Base-by-base conservation (phyloP, 495 filamentous ascomycete genomes). In the Cercophora sp. region DNA sequence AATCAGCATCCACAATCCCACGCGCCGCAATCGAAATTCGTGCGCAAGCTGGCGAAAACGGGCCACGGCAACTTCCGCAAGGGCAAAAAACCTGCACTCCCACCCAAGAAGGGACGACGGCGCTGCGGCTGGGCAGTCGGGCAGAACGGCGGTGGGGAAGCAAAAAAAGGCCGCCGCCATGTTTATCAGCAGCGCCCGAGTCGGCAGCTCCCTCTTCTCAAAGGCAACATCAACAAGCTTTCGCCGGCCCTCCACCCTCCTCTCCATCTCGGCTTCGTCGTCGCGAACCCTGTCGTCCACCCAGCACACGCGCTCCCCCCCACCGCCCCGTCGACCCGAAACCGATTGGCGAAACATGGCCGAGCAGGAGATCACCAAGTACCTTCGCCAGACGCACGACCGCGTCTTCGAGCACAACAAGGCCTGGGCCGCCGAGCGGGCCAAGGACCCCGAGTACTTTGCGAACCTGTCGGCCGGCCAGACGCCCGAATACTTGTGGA, bases 401-500 rank as follows among this genome's bases (percentile, higher is more conserved):
- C 69, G 68, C 35, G 70, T 84, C 49, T 79, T 84, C 45, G 69
- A 78, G 57, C 64, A 70, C 60, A 84, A 84, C 67, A 63, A 60
- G 24, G 62, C 63, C 18, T 84, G 80, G 80, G 81, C 80, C 5
- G 66, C 66, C 34, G 68, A 79, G 60, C 71, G 75, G 56, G 55
- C 63, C 48, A 70, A 71, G 56, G 71, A 82, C 55, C 79, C 80
- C 19, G 73, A 78, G 6, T 82, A 79, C 68, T 83, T 84, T 58
- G 59, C 61, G 24, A 70, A 76, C 50, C 72, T 84, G 19, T 65
- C 67, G 27, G 68, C 70, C 11, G 79, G 79, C 4, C 80, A 84
- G 60, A 68, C 60, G 36, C 80, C 80, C 35, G 74, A 83, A 55
- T 82, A 81, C 51, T 73, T 83, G 39, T 88, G 84, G 76, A 81